Base-by-base conservation (phyloP, 768 basidiomycete genomes). In the Rhodotorula paludigena region DNA sequence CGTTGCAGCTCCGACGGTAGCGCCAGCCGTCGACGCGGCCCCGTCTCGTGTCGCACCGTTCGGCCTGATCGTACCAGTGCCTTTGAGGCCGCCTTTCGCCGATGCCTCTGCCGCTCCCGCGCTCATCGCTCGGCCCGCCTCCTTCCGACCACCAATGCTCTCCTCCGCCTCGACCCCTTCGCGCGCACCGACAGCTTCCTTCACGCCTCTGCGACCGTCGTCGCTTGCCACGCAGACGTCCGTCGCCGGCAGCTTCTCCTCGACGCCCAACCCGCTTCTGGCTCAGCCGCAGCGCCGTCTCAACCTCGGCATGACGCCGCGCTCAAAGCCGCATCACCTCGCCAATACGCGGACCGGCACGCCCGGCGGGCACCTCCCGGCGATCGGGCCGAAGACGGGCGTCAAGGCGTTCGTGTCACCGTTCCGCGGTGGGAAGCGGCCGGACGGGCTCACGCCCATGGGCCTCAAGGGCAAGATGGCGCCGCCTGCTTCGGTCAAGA, bases 271-370 rank as follows among this genome's bases (percentile, higher is more conserved):
- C n/a, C 62, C 42, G 23, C 55, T 53, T 32, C 65, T 44, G 18
- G 56, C 64, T 28, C 28, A 48, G 16, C n/a, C n/a, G n/a, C 39
- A 58, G 12, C 60, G 64, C 0, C 67, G 73, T 4, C 54, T 72
- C 23, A 72, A 74, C 39, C 49, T 75, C 44, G 65, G 67, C 25
- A 74, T 75, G 70, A 67, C 68, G 5, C 72, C 70, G 10, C 63
- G 64, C 38, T 60, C 61, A 21, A 69, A 72, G 56, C 68, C 71
- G 5, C 63, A 39, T 28, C 68, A 69, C 36, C 60, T 68, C 52
- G 61, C 67, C n/a, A 68, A 68, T 47, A 60, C 61, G 21, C 57
- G 44, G n/a, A 15, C 30, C 4, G 47, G 54, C 30, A 60, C 57
- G 5, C 62, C 44, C 8, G 35, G 49, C 21, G 42, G 49, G 20